Conservation (phyloP, 176 grass and related monocot species). For the Phyllostachys edulis region DNA sequence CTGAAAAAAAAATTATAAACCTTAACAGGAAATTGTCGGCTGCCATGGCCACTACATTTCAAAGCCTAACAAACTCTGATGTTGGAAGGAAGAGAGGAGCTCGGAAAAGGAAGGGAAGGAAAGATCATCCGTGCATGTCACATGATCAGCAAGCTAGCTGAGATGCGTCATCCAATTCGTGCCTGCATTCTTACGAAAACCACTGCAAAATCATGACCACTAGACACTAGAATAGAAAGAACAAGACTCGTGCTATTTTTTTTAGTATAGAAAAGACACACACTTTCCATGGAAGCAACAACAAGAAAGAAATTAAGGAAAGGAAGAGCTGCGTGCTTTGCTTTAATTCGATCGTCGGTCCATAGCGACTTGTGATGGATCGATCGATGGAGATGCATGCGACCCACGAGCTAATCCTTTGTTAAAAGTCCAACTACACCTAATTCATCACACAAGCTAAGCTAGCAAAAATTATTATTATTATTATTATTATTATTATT, state of each 20-base stretch:
- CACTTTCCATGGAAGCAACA: conserved; percentile 35
- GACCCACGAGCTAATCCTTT: conserved; percentile 54
- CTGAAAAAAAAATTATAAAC: background rate
- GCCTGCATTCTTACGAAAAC: conserved; percentile 50
- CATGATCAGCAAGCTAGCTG: background rate
- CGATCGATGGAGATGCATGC: conserved; percentile 26
- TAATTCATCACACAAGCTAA: conserved; percentile 36
- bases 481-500: background rate
- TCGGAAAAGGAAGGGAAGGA: background rate
- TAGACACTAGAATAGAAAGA: background rate
- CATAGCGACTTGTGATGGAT: conserved; percentile 38
- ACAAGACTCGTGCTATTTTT: background rate
- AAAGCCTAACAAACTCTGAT: conserved; percentile 63
- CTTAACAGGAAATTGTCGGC: conserved; percentile 22
- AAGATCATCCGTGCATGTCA: conserved; percentile 1
- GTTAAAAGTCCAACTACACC: conserved; percentile 46
- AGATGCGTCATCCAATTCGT: conserved; percentile 29
- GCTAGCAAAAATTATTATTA: background rate
- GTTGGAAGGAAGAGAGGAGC: conserved; percentile 32
- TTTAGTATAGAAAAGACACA: background rate
- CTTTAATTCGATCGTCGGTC: conserved; percentile 35
- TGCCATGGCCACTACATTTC: conserved; percentile 37
- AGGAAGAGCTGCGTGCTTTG: background rate
- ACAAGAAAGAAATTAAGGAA: background rate
- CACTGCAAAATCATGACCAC: conserved; percentile 17